A percentile compares a stretch with the other conserved stretches of the same genome.
Evolutionary conservation across 768 basidiomycete genomes (phyloP).

Genomic region (Kwoniella sp.): DNA sequence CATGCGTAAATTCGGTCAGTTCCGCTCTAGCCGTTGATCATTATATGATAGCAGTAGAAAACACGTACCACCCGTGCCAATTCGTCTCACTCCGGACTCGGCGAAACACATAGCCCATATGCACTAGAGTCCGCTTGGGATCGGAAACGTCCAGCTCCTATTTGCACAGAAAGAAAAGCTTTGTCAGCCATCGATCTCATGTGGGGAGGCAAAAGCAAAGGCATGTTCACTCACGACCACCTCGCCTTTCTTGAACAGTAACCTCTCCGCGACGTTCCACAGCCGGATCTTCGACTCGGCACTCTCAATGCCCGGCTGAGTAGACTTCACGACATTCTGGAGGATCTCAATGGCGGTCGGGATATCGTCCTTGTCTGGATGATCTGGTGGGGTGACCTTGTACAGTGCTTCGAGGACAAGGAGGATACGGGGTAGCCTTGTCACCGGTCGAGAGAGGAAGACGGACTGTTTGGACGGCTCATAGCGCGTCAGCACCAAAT

Average conservation of each 20-base stretch:
- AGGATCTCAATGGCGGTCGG: constrained; percentile 72
- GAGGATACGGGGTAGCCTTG: constrained; percentile 78
- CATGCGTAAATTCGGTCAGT: background rate
- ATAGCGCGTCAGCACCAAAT: background rate
- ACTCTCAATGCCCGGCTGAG: constrained; percentile 80
- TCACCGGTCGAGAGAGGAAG: constrained; percentile 82
- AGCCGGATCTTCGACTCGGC: constrained; percentile 88
- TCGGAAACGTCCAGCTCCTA: constrained; percentile 82
- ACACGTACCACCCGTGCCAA: constrained; percentile 67
- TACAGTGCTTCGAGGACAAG: constrained; percentile 72
- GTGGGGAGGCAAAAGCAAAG: background rate
- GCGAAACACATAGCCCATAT: constrained; percentile 68
- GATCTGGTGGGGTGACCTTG: constrained; percentile 66
- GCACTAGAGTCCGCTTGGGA: constrained; percentile 71
- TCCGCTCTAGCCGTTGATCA: background rate
- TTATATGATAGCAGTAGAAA: too few species aligned
- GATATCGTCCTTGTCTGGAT: constrained; percentile 76
- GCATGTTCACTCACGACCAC: constrained; percentile 66
- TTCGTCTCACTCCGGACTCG: constrained; percentile 67
- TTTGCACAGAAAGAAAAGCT: background rate
- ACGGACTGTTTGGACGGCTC: constrained; percentile 60
- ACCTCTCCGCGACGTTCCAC: constrained; percentile 74
- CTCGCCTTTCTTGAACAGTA: constrained; percentile 76
- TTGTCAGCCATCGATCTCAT: constrained; percentile 6
- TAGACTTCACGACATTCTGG: constrained; percentile 74